Base-by-base conservation (phyloP, 805 yeast genomes). In the Danielia oregonensis region DNA sequence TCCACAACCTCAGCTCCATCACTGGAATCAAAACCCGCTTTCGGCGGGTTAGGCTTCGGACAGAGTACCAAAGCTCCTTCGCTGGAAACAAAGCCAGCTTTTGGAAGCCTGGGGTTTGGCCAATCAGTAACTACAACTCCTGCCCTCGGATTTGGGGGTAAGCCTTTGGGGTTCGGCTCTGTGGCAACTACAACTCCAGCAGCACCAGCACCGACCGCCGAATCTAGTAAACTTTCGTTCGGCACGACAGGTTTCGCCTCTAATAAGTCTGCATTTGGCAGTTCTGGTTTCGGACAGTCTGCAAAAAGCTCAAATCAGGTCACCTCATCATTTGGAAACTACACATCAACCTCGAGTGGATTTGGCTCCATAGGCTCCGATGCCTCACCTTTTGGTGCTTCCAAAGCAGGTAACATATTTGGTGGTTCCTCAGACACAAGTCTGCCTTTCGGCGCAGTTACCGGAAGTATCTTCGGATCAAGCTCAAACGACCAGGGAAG, bases 31-130 rank as follows among this genome's bases (percentile, higher is more conserved):
- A 6, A 19, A 6, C 3, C 44, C 12, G 27, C 36, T 11, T 39
- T 37, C 30, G 48, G 43, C 4, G 30, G 24, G 7, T 30, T 38
- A 8, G 33, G 30, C 8, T 37, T 32, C 17, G 40, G 40, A 6
- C 22, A 14, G 3, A 18, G 4, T 5, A 13, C 9, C n/a, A n/a
- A n/a, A n/a, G n/a, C n/a, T n/a, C n/a, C n/a, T n/a, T n/a, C n/a
- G n/a, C n/a, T n/a, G n/a, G n/a, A n/a, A n/a, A n/a, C 22, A 19
- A n/a, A n/a, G 33, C 21, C 13, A 6, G 17, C 32, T 22, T 27
- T 24, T 10, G 44, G 39, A 26, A 33, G 38, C 3, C 18, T 58
- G 6, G 47, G 51, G 4, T 51, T 49, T 39, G 59, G 56, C 6
- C 31, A 52, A 8, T 35, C 51, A 6, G 32, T 12, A 9, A 22